Base-by-base conservation (phyloP, 257 asterid species). In the Plantago major region DNA sequence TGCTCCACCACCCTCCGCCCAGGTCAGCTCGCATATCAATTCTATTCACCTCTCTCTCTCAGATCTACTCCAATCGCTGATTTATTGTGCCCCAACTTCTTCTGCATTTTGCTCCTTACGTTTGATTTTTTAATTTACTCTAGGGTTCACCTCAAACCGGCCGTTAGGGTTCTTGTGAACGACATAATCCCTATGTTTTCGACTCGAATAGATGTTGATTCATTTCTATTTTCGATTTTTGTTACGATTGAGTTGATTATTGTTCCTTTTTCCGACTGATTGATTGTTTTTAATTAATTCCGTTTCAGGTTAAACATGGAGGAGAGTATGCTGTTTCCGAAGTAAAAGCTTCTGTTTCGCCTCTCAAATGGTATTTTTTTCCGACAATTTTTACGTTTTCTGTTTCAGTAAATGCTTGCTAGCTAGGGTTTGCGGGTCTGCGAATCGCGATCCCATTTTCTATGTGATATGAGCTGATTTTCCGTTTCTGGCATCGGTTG, bases 61-160 rank as follows among this genome's bases (percentile, higher is more conserved):
- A 49, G 56, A 55, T 73, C 9, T 10, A 7, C 19, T 7, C 6
- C 0, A 7, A 0, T 55, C 61, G 37, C 50, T 11, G 5, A 26
- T 73, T 55, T 82, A 80, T 82, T 86, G 72, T 73, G 19, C 7
- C 0, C 11, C 53, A 6, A 15, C 42, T 55, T 55, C 55, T 11
- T 45, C 71, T 60, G 69, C 78, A 70, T 65, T 82, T 63, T 42
- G 55, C 42, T 68, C 30, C 26, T 22, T 22, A 22, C 26, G 26
- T 22, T 22, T 22, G 52, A 10, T 60, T 22, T 37, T 40, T 22
- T 22, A 22, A 38, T 13, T 68, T 68, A 53, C 74, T 69, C 74
- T 84, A 82, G 91, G 95, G 87, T 86, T 84, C 16, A 0, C 2
- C 15, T 52, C 43, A 28, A 5, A 30, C 10, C 19, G 30, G 14